Evolutionary conservation across 2,329 filamentous ascomycete species (phyloP).

Genomic region (Pseudogymnoascus sp.): DNA sequence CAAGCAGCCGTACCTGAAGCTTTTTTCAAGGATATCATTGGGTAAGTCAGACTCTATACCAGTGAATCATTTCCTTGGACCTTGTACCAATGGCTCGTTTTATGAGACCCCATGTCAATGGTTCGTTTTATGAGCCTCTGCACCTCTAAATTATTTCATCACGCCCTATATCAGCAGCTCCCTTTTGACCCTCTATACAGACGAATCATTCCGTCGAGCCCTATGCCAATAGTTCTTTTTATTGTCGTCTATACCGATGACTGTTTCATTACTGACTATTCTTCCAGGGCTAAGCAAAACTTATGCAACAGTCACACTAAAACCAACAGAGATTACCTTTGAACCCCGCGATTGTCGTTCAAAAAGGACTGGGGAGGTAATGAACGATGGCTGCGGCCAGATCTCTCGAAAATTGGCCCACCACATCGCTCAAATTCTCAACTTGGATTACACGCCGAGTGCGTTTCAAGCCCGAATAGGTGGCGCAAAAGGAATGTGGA

Average conservation of each 20-base stretch:
- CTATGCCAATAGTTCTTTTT: neutral
- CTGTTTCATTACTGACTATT: neutral
- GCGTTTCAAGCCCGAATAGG: conserved; percentile 64
- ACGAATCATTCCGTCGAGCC: neutral
- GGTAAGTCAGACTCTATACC: conserved; percentile 32
- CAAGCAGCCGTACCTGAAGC: conserved; percentile 43
- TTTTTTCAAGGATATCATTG: conserved; percentile 51
- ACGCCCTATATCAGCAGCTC: neutral
- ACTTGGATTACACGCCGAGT: conserved; percentile 48
- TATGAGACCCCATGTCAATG: neutral
- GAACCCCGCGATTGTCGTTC: conserved; percentile 34
- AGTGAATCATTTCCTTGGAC: too few relatives aligned
- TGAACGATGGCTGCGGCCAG: conserved; percentile 60
- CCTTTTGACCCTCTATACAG: neutral
- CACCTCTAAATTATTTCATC: neutral
- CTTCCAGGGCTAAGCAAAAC: conserved; percentile 32
- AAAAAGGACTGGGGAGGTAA: conserved; percentile 35
- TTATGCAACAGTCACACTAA: conserved; percentile 38
- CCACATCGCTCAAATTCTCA: conserved; percentile 43
- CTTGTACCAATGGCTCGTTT: neutral
- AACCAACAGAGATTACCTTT: conserved; percentile 39
- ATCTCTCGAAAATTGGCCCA: conserved; percentile 56
- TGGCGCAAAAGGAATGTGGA: conserved; percentile 70
- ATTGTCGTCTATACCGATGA: neutral
- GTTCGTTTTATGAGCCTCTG: neutral